These are phyloP conservation scores for Leccinum pseudoinsigne DNA, from an alignment of 1,284 basidiomycete species.

Conservation along the genomic window DNA sequence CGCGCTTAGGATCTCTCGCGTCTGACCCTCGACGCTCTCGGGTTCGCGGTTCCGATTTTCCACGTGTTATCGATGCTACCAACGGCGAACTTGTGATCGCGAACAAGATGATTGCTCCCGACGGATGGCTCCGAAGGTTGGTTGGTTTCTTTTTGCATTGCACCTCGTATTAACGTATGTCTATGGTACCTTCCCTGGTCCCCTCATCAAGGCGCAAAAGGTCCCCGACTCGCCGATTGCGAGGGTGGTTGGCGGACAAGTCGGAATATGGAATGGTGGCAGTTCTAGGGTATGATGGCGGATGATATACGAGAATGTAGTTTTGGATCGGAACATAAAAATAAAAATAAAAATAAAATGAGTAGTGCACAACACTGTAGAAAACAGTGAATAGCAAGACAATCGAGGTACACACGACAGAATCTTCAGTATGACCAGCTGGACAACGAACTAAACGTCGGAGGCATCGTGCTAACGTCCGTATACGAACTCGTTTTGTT, in stretches of 20 bases:
- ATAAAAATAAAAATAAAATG: not conserved
- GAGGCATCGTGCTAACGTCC: slow-evolving; percentile 20
- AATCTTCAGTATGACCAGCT: slow-evolving; percentile 4
- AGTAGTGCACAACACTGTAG: not conserved
- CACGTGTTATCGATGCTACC: slow-evolving; percentile 22
- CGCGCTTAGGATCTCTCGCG: slow-evolving; percentile 20
- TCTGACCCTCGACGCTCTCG: slow-evolving; percentile 7
- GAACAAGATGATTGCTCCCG: slow-evolving; percentile 36
- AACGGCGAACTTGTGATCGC: slow-evolving; percentile 26
- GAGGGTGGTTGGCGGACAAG: not conserved
- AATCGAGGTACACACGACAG: slow-evolving; percentile 4
- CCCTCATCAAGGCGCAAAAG: slow-evolving; percentile 35
- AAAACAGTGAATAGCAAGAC: not conserved
- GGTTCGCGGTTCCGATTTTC: slow-evolving; percentile 1
- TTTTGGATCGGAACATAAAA: not conserved
- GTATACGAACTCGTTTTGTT: slow-evolving; percentile 8
- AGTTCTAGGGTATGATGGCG: not conserved
- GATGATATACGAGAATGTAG: not conserved
- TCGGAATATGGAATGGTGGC: not conserved
- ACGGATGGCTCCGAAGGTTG: slow-evolving; percentile 35
- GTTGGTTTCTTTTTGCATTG: slow-evolving; percentile 1
- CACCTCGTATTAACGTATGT: slow-evolving; percentile 1
- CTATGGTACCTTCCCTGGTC: slow-evolving; percentile 30
- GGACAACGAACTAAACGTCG: slow-evolving; percentile 16
- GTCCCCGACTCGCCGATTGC: slow-evolving; percentile 12